A percentile compares a stretch with the other conserved stretches of the same genome.
These are phyloP conservation scores for Sporisorium graminicola DNA, from an alignment of 1,284 basidiomycete species.

Conservation along the genomic window DNA sequence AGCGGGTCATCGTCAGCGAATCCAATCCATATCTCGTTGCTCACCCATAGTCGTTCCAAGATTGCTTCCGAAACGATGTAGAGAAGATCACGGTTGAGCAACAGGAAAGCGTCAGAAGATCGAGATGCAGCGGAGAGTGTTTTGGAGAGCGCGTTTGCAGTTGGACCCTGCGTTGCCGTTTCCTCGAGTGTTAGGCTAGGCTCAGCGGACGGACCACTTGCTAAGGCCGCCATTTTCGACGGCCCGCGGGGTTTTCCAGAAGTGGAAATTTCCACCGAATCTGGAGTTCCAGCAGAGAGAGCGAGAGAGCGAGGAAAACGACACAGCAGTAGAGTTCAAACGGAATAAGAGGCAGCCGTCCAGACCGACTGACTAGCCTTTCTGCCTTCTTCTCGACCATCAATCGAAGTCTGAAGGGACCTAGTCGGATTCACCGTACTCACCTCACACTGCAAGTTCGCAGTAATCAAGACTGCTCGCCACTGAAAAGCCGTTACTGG, in stretches of 20 bases:
- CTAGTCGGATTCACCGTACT: no score
- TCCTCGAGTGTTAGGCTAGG: slow-evolving; percentile 1
- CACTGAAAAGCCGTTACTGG: no score
- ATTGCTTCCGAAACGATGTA: background rate
- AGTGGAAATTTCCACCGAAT: background rate
- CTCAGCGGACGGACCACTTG: slow-evolving; percentile 1
- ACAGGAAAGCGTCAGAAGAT: background rate
- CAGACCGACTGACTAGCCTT: background rate
- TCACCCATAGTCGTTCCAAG: background rate
- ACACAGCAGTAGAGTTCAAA: background rate
- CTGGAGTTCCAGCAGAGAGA: background rate
- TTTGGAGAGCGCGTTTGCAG: background rate
- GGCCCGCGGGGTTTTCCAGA: background rate
- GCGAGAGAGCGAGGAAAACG: no score
- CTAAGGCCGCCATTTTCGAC: background rate
- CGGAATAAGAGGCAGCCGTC: background rate
- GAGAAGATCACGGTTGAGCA: no score
- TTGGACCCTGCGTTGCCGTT: slow-evolving; percentile 14
- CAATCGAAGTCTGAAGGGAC: background rate
- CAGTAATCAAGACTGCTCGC: no score
- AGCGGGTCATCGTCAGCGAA: background rate
- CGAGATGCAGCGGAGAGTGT: no score
- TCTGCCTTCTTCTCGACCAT: slow-evolving; percentile 1
- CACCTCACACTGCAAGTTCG: no score
- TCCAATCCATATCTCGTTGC: background rate